Conservation (phyloP, 2,329 filamentous ascomycete genomes). For the Nemania sp. region DNA sequence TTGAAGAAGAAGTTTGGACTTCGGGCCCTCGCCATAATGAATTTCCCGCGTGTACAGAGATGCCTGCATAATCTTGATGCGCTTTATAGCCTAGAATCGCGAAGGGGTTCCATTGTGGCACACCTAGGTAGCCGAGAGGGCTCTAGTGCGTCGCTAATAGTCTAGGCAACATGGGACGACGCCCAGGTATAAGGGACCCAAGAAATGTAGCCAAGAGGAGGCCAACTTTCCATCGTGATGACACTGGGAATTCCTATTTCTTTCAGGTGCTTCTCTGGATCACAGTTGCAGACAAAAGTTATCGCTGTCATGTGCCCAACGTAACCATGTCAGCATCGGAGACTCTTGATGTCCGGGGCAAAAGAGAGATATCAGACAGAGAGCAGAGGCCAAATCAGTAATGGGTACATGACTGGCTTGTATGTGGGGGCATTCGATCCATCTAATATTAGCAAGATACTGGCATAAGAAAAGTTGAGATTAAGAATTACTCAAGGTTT, state of each 20-base stretch:
- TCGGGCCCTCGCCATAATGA: neutral
- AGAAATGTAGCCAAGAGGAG: too few species aligned
- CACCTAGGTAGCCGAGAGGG: neutral
- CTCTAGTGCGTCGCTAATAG: too few species aligned
- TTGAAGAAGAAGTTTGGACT: neutral
- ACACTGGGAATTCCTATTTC: too few species aligned
- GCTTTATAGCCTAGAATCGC: neutral
- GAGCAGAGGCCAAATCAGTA: too few species aligned
- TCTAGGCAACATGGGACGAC: too few species aligned
- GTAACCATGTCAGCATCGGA: slow-evolving; percentile 15
- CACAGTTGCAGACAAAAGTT: neutral
- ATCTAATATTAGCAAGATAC: neutral
- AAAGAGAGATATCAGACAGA: slow-evolving; percentile 6
- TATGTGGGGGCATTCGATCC: slow-evolving; percentile 8
- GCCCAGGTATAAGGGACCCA: too few species aligned
- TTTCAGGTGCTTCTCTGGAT: neutral
- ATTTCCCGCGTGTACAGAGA: neutral
- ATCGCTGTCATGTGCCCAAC: slow-evolving; percentile 9
- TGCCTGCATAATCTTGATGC: neutral
- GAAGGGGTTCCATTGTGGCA: neutral
- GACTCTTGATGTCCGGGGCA: slow-evolving; percentile 9
- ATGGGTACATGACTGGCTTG: neutral
- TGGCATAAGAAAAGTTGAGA: neutral
- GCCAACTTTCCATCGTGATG: too few species aligned
- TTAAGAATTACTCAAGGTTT: neutral